phyloP scores from a whole-genome alignment of 202 grass and related monocot genomes.

The Musa balbisiana region DNA sequence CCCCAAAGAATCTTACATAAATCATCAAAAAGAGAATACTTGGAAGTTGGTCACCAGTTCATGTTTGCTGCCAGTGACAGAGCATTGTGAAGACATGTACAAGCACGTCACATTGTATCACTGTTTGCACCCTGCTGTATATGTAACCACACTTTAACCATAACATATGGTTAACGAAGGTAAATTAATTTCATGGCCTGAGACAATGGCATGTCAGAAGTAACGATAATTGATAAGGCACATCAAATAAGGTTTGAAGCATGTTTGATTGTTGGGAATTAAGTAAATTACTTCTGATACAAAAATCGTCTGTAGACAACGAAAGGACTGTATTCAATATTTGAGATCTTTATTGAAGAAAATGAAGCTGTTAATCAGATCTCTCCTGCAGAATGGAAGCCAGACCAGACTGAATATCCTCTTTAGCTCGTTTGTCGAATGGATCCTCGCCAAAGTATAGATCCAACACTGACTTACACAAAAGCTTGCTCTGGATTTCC shows the following conservation, averaged over 20 bases:
- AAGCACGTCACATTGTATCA: not conserved
- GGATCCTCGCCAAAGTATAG: slow-evolving; percentile 86
- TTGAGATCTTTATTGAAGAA: not conserved
- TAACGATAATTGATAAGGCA: not conserved
- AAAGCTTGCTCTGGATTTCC: slow-evolving; percentile 68
- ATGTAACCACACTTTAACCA: not conserved
- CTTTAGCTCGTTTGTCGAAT: slow-evolving; percentile 67
- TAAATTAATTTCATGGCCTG: too few relatives aligned
- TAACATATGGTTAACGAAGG: too few relatives aligned
- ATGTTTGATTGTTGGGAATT: not conserved
- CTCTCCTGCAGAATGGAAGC: slow-evolving; percentile 5
- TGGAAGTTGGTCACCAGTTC: not conserved
- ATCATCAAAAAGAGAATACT: too few relatives aligned
- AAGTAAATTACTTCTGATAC: not conserved
- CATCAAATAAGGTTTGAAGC: not conserved
- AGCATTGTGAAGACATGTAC: too few relatives aligned
- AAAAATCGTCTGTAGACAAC: not conserved
- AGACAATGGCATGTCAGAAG: not conserved
- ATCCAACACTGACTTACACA: slow-evolving; percentile 79
- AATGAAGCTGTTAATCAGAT: not conserved
- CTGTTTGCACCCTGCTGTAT: not conserved
- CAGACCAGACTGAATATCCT: slow-evolving; percentile 35
- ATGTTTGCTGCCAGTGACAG: not conserved
- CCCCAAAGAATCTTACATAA: too few relatives aligned
- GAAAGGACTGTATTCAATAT: not conserved